Conservation (phyloP, 139 green algal species). For the Chlorella ohadii region DNA sequence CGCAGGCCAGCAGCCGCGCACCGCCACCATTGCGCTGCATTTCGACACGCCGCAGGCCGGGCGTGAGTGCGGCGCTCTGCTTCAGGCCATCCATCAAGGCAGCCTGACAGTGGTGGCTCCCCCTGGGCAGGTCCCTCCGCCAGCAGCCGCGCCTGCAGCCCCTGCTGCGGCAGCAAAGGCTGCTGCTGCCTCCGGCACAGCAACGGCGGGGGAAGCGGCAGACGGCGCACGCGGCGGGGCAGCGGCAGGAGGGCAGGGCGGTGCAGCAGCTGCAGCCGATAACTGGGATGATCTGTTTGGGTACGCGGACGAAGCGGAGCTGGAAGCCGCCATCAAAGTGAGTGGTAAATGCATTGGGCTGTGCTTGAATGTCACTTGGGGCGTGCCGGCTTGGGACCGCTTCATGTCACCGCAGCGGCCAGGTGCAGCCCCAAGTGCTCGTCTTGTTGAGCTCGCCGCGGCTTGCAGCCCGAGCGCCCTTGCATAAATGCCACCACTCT, state of each 20-base stretch:
- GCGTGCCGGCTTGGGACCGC: too few relatives aligned
- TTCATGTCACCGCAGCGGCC: too few relatives aligned
- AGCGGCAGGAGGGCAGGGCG: not conserved
- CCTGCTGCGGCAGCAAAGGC: not conserved
- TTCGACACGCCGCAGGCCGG: conserved; percentile 13
- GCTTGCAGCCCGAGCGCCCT: too few relatives aligned
- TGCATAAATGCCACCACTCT: too few relatives aligned
- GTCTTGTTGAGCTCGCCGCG: not conserved
- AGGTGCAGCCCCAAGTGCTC: not conserved
- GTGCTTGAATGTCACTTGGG: too few relatives aligned
- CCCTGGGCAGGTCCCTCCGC: not conserved
- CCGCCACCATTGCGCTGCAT: not conserved
- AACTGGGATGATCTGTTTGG: conserved; percentile 4
- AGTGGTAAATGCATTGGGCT: not conserved
- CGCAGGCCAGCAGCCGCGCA: not conserved
- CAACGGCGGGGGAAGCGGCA: not conserved
- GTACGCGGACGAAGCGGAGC: not conserved
- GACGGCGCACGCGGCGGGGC: too few relatives aligned
- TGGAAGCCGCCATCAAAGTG: not conserved
- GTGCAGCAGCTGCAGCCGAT: not conserved
- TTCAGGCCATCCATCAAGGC: conserved; percentile 19
- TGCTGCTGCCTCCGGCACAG: not conserved
- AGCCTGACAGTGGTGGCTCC: not conserved
- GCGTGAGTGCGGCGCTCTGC: conserved; percentile 16
- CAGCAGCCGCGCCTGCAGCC: too few relatives aligned